Percentiles rank a stretch among this genome's conserved stretches.
phyloP scores from a whole-genome alignment of 495 filamentous ascomycete species.

The Massariosphaeria phaeospora region DNA sequence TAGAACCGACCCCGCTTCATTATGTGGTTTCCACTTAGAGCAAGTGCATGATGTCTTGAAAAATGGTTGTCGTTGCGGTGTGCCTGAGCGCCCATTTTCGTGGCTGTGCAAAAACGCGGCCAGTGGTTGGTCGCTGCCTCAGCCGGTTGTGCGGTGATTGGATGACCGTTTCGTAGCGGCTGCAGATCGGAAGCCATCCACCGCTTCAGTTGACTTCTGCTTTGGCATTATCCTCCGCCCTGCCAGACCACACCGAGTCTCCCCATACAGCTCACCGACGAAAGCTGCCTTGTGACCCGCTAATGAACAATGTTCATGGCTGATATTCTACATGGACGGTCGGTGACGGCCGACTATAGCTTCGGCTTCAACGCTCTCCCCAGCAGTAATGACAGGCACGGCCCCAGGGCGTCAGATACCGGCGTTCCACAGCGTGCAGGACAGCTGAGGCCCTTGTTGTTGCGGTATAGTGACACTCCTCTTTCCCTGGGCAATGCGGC shows the following conservation, averaged over 20 bases:
- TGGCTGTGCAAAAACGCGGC: no score
- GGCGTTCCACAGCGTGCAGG: conserved; percentile 1
- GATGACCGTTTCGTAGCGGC: no score
- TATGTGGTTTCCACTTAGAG: no score
- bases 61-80: no score
- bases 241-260: conserved; percentile 4
- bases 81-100: no score
- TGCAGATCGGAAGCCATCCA: no score
- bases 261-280: conserved; percentile 8
- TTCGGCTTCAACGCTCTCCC: conserved; percentile 9
- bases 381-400: no score
- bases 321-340: not conserved
- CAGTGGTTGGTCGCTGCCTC: no score
- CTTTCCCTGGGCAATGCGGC: conserved; percentile 7
- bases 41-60: no score
- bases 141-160: no score
- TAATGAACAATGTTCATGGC: not conserved
- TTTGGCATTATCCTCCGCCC: not conserved
- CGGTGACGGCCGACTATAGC: conserved; percentile 10
- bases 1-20: no score
- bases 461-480: not conserved
- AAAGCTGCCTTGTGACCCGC: conserved; percentile 5
- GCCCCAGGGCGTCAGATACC: conserved; percentile 7
- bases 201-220: not conserved
- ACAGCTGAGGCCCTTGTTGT: conserved; percentile 7